Percentiles rank a stretch among this genome's conserved stretches.
These are phyloP conservation scores for Phytophthora melonis DNA, from an alignment of 352 stramenopile genomes.

Conservation along the genomic window DNA sequence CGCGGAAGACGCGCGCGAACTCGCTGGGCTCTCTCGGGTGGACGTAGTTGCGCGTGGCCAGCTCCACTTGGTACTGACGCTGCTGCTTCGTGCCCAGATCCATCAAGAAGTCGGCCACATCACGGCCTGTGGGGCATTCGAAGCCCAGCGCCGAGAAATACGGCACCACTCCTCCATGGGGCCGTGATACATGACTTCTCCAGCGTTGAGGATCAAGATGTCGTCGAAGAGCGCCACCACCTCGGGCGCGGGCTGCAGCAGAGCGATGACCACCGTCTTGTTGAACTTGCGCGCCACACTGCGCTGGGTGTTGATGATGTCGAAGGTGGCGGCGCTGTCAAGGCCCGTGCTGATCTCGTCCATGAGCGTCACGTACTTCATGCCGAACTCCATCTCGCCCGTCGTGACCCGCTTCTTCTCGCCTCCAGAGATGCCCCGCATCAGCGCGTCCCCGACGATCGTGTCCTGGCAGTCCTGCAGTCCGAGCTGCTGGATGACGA, in stretches of 20 bases:
- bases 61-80: slow-evolving; percentile 34
- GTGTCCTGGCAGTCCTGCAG: slow-evolving; percentile 55
- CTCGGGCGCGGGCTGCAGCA: slow-evolving; percentile 84
- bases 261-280: slow-evolving; percentile 71
- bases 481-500: slow-evolving; percentile 54
- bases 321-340: slow-evolving; percentile 10
- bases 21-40: slow-evolving; percentile 42
- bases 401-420: slow-evolving; percentile 76
- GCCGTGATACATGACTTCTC: slow-evolving; percentile 56
- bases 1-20: slow-evolving; percentile 48
- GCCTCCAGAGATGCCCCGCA: slow-evolving; percentile 51
- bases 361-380: slow-evolving; percentile 50
- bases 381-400: slow-evolving; percentile 88
- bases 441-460: slow-evolving; percentile 56
- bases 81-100: slow-evolving; percentile 52
- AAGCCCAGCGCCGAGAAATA: slow-evolving; percentile 53
- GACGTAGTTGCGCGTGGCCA: slow-evolving; percentile 4
- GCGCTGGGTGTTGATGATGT: slow-evolving; percentile 53
- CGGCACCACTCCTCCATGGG: slow-evolving; percentile 35
- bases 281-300: slow-evolving; percentile 51
- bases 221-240: slow-evolving; percentile 65
- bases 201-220: slow-evolving; percentile 57
- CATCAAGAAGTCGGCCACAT: slow-evolving; percentile 52
- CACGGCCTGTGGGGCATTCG: slow-evolving; percentile 31
- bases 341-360: slow-evolving; percentile 12